Base-by-base conservation (phyloP, 768 basidiomycete species). In the Leucocoprinus sp. region DNA sequence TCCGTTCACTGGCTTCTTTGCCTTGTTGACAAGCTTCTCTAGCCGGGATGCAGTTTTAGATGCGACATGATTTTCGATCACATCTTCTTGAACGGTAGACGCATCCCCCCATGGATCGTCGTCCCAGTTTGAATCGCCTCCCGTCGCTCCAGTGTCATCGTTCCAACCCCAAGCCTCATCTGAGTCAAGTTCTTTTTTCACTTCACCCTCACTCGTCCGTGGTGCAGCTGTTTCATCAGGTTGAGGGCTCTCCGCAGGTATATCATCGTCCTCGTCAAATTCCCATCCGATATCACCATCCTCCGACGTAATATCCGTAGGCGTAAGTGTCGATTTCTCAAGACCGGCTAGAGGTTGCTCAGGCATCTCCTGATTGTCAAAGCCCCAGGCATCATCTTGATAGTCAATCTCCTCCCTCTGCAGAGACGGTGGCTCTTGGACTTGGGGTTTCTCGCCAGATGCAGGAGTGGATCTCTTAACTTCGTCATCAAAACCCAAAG, bases 91-190 rank as follows among this genome's bases (percentile, higher is more conserved):
- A 18, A 59, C 42, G 2, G 56, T 5, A 4, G 64, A 48, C 33
- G 60, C 53, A 22, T 84, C 80, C 35, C 64, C 72, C 86, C 84
- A 86, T 2, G 83, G 78, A 50, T 85, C 76, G 42, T 84, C 76
- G 37, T 84, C 84, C 74, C 80, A 82, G 11, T 31, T 31, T 12
- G 67, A 59, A 23, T 61, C 64, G 43, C 75, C 73, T 47, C 72
- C 75, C 17, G 11, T 21, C 17, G 21, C 29, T 9, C 33, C 48
- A 9, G 69, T 69, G 23, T 78, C 77, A 33, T 79, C 77, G 29
- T 85, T 80, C 80, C 80, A 87, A 2, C 81, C 88, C 87, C 88
- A 90, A 0, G 84, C 78, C 53, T 82, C 79, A 12, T 61, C 66
- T 7, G 76, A 61, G 51, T 76, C 73, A 11, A 66, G 60, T 19